These are phyloP conservation scores for Vanderwaltozyma tropicalis DNA, from an alignment of 805 yeast species.

Conservation along the genomic window DNA sequence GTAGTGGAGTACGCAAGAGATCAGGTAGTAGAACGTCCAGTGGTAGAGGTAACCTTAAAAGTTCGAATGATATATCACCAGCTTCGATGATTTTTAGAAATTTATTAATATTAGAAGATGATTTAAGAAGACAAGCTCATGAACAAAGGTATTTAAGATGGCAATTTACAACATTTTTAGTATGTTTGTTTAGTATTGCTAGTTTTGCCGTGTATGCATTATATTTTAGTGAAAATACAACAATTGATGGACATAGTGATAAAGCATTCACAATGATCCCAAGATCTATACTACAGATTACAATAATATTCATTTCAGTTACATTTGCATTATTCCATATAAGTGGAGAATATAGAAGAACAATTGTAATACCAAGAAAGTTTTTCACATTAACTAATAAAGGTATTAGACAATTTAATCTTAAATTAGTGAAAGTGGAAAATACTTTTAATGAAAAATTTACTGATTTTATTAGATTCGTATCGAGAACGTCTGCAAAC, in stretches of 20 bases:
- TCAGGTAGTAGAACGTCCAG: conserved; percentile 25
- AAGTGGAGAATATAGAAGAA: conserved; percentile 82
- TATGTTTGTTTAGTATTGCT: conserved; percentile 33
- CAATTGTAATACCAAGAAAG: conserved; percentile 71
- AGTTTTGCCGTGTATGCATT: conserved; percentile 33
- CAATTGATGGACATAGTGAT: background rate
- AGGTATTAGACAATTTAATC: conserved; percentile 75
- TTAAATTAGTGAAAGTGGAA: conserved; percentile 58
- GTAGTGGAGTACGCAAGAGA: conserved; percentile 7
- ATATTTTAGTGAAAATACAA: conserved; percentile 12
- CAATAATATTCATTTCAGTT: conserved; percentile 31
- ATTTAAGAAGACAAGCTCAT: conserved; percentile 69
- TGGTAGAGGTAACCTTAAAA: conserved; percentile 11
- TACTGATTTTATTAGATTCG: conserved; percentile 27
- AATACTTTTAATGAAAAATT: conserved; percentile 30
- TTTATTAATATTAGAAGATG: conserved; percentile 74
- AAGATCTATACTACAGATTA: conserved; percentile 6
- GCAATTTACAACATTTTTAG: conserved; percentile 32
- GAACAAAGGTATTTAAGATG: conserved; percentile 55
- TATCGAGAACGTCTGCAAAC: conserved; percentile 20
- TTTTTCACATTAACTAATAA: conserved; percentile 78
- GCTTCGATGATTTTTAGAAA: conserved; percentile 73
- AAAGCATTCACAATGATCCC: conserved; percentile 30
- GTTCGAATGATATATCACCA: conserved; percentile 31
- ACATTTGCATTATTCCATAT: conserved; percentile 70